These are phyloP conservation scores for Pochonia chlamydosporia DNA, from an alignment of 2,329 filamentous ascomycete genomes.

Conservation along the genomic window DNA sequence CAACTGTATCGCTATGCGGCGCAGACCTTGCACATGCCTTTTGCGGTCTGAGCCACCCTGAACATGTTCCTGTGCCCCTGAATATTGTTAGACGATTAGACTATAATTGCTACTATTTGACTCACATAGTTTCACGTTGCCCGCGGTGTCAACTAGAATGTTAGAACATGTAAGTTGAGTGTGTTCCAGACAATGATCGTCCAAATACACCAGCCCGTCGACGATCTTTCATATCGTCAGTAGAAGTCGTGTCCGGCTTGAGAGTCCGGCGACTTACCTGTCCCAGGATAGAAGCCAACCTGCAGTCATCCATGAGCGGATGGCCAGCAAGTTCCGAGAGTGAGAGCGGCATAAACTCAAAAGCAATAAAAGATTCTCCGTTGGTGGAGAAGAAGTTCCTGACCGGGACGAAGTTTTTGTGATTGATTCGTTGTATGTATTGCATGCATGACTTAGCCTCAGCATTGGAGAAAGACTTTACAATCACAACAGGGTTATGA, in stretches of 20 bases:
- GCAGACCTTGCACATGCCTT: neutral
- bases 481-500: neutral
- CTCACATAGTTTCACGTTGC: constrained; percentile 8
- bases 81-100: neutral
- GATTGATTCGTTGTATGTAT: constrained; percentile 2
- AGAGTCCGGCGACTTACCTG: constrained; percentile 3
- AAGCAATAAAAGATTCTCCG: neutral
- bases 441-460: neutral
- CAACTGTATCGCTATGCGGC: constrained; percentile 1
- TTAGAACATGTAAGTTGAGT: constrained; percentile 7
- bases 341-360: constrained; percentile 10
- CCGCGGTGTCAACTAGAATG: constrained; percentile 4
- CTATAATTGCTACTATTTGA: neutral
- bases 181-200: constrained; percentile 6
- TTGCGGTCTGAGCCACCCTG: neutral
- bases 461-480: neutral
- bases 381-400: neutral
- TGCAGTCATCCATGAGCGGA: constrained; percentile 6
- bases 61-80: constrained; percentile 8
- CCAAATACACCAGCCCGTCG: constrained; percentile 7
- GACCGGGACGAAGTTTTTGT: constrained; percentile 2
- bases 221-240: constrained; percentile 3
- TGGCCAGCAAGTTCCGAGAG: constrained; percentile 3
- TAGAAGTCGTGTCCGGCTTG: neutral
- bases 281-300: constrained; percentile 7